These are phyloP conservation scores for Trichoderma koningii DNA, from an alignment of 2,329 filamentous ascomycete species.

Conservation along the genomic window DNA sequence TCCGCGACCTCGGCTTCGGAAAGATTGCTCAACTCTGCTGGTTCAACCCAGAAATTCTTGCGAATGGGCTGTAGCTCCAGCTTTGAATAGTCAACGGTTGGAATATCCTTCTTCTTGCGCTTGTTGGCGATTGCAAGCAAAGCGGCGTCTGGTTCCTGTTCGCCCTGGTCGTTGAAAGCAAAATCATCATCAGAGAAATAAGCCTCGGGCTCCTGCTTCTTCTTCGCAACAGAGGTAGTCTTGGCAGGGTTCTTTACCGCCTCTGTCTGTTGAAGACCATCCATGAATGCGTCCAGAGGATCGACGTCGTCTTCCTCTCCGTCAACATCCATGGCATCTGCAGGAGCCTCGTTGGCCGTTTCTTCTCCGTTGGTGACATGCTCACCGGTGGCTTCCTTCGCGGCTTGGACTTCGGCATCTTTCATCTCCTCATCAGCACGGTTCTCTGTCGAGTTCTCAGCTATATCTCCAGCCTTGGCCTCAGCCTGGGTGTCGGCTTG, in stretches of 20 bases:
- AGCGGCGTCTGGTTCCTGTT: slow-evolving; percentile 49
- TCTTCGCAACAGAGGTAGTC: slow-evolving; percentile 43
- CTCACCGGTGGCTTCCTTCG: slow-evolving; percentile 28
- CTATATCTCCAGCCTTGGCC: slow-evolving; percentile 37
- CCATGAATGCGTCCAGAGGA: slow-evolving; percentile 97
- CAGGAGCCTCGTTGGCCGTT: slow-evolving; percentile 1
- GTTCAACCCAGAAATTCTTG: slow-evolving; percentile 94
- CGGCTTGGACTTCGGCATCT: slow-evolving; percentile 19
- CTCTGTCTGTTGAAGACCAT: slow-evolving; percentile 60
- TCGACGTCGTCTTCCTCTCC: slow-evolving; percentile 67
- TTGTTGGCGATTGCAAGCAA: slow-evolving; percentile 59
- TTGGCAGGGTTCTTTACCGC: slow-evolving; percentile 42
- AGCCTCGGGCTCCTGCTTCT: slow-evolving; percentile 72
- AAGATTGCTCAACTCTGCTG: slow-evolving; percentile 78
- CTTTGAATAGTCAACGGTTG: slow-evolving; percentile 81
- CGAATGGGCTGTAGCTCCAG: slow-evolving; percentile 81
- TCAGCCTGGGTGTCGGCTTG: slow-evolving; percentile 47
- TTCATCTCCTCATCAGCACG: slow-evolving; percentile 43
- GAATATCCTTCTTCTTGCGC: slow-evolving; percentile 96
- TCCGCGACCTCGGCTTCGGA: slow-evolving; percentile 81
- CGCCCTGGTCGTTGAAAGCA: slow-evolving; percentile 53
- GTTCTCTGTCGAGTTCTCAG: slow-evolving; percentile 34
- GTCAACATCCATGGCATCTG: slow-evolving; percentile 60
- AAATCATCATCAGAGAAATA: slow-evolving; percentile 88
- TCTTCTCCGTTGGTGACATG: slow-evolving; percentile 7